Evolutionary conservation across 495 filamentous ascomycete species (phyloP), one percentile per base, ranked within the genome.

Genomic region (Lepraria neglecta): DNA sequence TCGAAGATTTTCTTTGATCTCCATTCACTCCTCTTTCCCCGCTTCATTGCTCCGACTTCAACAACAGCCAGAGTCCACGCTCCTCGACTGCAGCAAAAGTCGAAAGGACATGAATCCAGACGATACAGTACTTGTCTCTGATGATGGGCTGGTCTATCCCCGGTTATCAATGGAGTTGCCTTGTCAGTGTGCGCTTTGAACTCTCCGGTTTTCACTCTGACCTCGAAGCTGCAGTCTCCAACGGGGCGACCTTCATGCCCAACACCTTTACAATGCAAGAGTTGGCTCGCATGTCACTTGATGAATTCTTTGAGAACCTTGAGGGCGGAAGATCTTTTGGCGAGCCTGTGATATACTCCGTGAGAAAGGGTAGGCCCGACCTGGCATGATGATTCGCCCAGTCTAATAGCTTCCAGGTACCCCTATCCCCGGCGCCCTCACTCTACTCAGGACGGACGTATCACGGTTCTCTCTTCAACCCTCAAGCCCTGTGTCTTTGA

Each of bases 211-310:
- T 19, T 48, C n/a, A 48, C 2, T 19, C 46, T 48, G 14, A 48
- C n/a, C 1, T 48, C 2, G 0, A 28, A 48, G 46, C 27, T 12
- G 46, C 19, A 56, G 54, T 56, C 38, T 56, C 54, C 54, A 56
- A 56, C 54, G 54, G 54, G 7, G 54, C 54, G 19, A 40, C 35
- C 54, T 56, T 56, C 15, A 56, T 56, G 54, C 54, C 54, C 1
- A 56, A 56, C 21, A 56, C 54, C 5, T 35, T 56, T 35, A 56
- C 54, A 12, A 56, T 56, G 54, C 54, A 56, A 56, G 54, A 56
- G 38, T 56, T 30, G 12, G 54, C 19, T 35, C 30, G 54, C 54
- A 40, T 40, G 19, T 27, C 54, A 4, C 35, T 33, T 40, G 54
- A 56, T 42, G 14, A 56, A 12, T 0, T 1, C 33, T 3, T 35